A percentile compares a stretch with the other conserved stretches of the same genome.
These are phyloP conservation scores for Pinus taeda DNA, from an alignment of 75 land plant genomes.

Conservation along the genomic window DNA sequence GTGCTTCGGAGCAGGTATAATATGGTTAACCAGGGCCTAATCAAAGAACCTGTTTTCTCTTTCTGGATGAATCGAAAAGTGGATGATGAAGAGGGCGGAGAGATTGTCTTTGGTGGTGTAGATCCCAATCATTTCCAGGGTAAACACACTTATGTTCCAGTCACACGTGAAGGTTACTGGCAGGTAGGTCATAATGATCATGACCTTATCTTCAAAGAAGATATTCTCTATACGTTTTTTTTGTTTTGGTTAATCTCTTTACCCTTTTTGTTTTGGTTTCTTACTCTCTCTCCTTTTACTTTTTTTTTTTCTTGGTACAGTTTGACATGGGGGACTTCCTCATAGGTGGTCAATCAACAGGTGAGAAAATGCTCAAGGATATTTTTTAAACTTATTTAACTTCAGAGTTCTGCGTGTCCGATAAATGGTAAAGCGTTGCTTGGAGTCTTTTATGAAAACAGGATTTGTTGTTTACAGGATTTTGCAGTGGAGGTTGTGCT, in stretches of 20 bases:
- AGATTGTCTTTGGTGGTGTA: conserved; percentile 91
- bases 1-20: conserved; percentile 57
- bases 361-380: conserved; percentile 15
- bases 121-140: conserved; percentile 74
- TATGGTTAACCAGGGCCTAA: conserved; percentile 75
- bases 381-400: no score
- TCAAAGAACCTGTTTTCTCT: conserved; percentile 70
- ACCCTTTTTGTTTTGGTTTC: not conserved
- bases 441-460: no score
- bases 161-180: conserved; percentile 89
- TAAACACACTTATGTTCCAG: conserved; percentile 76
- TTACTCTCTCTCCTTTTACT: not conserved
- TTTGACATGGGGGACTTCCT: conserved; percentile 83
- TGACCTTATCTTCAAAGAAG: not conserved
- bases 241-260: no score
- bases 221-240: no score
- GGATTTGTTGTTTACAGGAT: conserved; percentile 34
- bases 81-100: conserved; percentile 73
- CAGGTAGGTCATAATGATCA: conserved; percentile 38
- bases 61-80: conserved; percentile 89
- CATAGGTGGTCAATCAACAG: conserved; percentile 54
- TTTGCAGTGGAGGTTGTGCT: conserved; percentile 77
- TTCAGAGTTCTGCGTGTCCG: no score
- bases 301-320: conserved; percentile 24
- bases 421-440: no score